Conservation (phyloP, 805 yeast genomes). For the Lachancea fermentati region DNA sequence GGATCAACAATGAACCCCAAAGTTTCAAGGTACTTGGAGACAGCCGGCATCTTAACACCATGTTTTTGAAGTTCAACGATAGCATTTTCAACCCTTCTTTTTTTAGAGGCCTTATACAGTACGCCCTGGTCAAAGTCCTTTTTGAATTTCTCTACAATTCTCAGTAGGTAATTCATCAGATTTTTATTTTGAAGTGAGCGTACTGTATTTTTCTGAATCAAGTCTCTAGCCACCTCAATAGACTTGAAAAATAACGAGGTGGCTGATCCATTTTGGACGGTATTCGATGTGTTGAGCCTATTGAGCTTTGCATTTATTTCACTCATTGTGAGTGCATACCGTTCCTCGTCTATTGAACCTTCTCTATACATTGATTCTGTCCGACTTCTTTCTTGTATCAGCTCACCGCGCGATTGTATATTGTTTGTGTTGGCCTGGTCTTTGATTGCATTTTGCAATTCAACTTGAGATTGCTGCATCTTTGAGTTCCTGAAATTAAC, state of each 20-base stretch:
- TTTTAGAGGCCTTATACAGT: slow-evolving; percentile 17
- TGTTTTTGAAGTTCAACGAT: slow-evolving; percentile 20
- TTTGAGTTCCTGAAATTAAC: slow-evolving; percentile 13
- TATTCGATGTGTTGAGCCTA: slow-evolving; percentile 8
- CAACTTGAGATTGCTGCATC: slow-evolving; percentile 15
- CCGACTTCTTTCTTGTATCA: slow-evolving; percentile 15
- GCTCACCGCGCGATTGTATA: slow-evolving; percentile 15
- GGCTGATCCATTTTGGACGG: background rate
- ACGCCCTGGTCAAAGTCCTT: slow-evolving; percentile 24
- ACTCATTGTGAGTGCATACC: slow-evolving; percentile 8
- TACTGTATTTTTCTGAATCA: slow-evolving; percentile 17
- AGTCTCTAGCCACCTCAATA: slow-evolving; percentile 23
- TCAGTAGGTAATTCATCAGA: slow-evolving; percentile 15
- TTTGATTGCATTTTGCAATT: slow-evolving; percentile 18
- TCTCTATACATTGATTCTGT: slow-evolving; percentile 11
- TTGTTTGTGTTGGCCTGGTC: slow-evolving; percentile 11
- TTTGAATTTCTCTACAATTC: slow-evolving; percentile 18
- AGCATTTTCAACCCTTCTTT: slow-evolving; percentile 17
- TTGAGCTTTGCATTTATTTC: slow-evolving; percentile 16
- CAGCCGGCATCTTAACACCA: slow-evolving; percentile 27
- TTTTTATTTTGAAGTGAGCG: slow-evolving; percentile 18
- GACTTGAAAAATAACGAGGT: slow-evolving; percentile 24
- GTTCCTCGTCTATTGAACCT: slow-evolving; percentile 1
- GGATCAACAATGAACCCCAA: slow-evolving; percentile 7
- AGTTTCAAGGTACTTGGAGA: slow-evolving; percentile 2